Base-by-base conservation (phyloP, 1,284 basidiomycete species). In the Cryptococcus sp. region DNA sequence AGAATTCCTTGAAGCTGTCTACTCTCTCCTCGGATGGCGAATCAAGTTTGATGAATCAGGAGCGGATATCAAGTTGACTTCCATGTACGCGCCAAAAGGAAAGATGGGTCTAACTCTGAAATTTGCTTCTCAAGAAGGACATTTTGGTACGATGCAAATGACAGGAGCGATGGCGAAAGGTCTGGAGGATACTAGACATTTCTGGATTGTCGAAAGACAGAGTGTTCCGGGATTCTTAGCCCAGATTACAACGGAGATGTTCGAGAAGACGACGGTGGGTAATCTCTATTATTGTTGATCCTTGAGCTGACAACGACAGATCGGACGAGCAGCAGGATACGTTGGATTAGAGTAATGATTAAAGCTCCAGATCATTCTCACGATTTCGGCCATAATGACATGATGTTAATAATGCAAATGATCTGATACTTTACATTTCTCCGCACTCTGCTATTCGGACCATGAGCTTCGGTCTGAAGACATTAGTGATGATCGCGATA, bases 21-120 rank as follows among this genome's bases (percentile, higher is more conserved):
- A 79, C 58, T 79, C 78, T 8, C 73, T 83, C 5, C 79, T 83
- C 51, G 82, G 82, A 5, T 83, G 80, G 76, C 76, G 79, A 23
- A 77, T 83, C 68, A 76, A 79, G 51, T 82, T 82, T 64, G 76
- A 81, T 47, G 79, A 80, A 52, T 79, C 79, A 36, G 81, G 81
- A 7, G 76, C 78, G 42, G 80, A 76, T 60, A 73, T 82, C 58
- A 77, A 79, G n/a, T 70, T 83, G 34, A 80, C 79, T 5, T 79
- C 79, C n/a, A 79, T 80, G 61, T 81, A 80, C 65, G 80, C 80
- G 3, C 77, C 79, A 6, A 78, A 79, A 55, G 78, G 79, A 48
- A 76, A 75, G 55, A 78, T 78, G 60, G 76, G 75, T 32, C 63
- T 81, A 33, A 76, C 78, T 3, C 74, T 81, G 49, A 74, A 76